Base-by-base conservation (phyloP, 2,329 filamentous ascomycete species). In the Colletotrichum gloeosporioides region DNA sequence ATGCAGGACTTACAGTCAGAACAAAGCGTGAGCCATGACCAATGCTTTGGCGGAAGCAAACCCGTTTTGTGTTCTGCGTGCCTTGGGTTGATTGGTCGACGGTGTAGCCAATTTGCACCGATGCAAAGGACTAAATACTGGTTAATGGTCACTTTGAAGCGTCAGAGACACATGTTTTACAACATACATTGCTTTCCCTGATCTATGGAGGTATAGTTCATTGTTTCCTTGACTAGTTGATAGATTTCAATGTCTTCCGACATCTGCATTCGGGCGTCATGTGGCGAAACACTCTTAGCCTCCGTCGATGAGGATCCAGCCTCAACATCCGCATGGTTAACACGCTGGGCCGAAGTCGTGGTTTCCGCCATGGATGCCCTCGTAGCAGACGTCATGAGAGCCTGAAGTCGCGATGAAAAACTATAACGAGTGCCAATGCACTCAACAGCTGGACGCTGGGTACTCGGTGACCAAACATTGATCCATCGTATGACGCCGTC, bases 121-220 rank as follows among this genome's bases (percentile, higher is more conserved):
- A 95, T 86, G 79, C 93, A 95, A 2, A 95, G 87, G 79, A 92
- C 92, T 94, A 71, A 83, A 80, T 79, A 49, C 62, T 53, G 69
- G 63, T 36, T 39, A 63, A 31, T 22, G 34, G 16, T 10, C 8
- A 22, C 27, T 12, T 8, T 34, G 49, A 13, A 55, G 12, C 13
- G n/a, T 32, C 36, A 36, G 27, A 25, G 9, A 18, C 9, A 32
- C 18, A 18, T 16, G n/a, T 12, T 25, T 13, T 22, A 29, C 4
- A 6, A 82, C 87, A 80, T 85, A 92, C 93, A 95, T 82, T 88
- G 89, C 18, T 88, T 85, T 0, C 93, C 94, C 82, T 93, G 90
- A 79, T 96, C 94, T 16, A 95, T 90, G 1, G 93, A 93, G 16
- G 92, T 93, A 82, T 94, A 96, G 82, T 95, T 94, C 87, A 93